phyloP scores from a whole-genome alignment of 345 rosid genomes.

The Eucalyptus sideroxylon region DNA sequence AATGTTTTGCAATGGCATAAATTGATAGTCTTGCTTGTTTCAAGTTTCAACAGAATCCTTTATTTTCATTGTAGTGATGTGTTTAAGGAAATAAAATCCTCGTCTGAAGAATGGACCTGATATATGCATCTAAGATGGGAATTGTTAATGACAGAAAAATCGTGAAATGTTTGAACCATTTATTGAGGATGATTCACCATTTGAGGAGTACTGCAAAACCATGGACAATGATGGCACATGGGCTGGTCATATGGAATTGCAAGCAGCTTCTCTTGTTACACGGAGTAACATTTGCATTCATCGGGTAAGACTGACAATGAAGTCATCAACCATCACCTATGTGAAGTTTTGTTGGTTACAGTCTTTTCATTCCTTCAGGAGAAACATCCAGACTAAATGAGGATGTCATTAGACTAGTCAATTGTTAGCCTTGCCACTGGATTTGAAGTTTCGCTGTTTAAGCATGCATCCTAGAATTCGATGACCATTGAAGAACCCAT shows the following conservation, averaged over 20 bases:
- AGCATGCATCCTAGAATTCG: background rate
- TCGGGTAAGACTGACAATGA: conserved; percentile 27
- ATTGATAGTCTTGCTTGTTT: background rate
- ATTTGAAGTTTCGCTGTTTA: background rate
- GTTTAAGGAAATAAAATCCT: background rate
- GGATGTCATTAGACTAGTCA: background rate
- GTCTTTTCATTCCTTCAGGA: background rate
- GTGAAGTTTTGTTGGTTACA: background rate
- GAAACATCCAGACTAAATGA: background rate
- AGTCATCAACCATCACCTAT: background rate
- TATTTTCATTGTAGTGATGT: background rate
- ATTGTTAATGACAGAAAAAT: conserved; percentile 33
- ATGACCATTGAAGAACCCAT: background rate
- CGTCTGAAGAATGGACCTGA: background rate
- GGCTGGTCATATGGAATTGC: conserved; percentile 97
- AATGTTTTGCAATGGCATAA: background rate
- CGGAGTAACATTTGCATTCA: conserved; percentile 78
- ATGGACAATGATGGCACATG: conserved; percentile 90
- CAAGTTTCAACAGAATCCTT: background rate
- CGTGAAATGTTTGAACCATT: conserved; percentile 82
- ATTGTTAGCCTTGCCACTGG: background rate
- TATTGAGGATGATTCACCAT: conserved; percentile 85
- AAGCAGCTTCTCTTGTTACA: conserved; percentile 89
- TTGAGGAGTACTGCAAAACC: conserved; percentile 71
- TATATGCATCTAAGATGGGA: background rate